These are phyloP conservation scores for Monosporozyma aerobia DNA, from an alignment of 805 yeast species.

Conservation along the genomic window DNA sequence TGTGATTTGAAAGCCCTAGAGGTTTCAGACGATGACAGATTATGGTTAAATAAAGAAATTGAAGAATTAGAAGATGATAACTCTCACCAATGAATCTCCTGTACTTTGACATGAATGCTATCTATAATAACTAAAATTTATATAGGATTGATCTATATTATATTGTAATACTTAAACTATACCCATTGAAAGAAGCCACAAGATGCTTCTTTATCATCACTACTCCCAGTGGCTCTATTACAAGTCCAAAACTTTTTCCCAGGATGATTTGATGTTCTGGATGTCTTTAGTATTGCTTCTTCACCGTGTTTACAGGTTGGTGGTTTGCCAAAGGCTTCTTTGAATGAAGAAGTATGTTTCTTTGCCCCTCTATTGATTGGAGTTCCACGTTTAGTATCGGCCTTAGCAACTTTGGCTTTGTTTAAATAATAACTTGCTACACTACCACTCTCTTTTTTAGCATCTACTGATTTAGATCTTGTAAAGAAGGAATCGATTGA, in stretches of 20 bases:
- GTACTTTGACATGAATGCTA: neutral
- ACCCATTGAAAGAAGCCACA: constrained; percentile 52
- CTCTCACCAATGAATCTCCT: neutral
- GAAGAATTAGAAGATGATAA: constrained; percentile 14
- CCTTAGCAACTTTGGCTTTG: neutral
- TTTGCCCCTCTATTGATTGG: neutral
- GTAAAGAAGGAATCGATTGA: constrained; percentile 9
- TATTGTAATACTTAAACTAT: constrained; percentile 3
- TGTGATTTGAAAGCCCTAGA: constrained; percentile 18
- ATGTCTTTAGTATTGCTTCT: constrained; percentile 38
- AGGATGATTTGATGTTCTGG: constrained; percentile 35
- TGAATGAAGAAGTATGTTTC: constrained; percentile 1
- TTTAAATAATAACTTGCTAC: neutral
- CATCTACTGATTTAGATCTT: neutral
- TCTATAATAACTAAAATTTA: neutral
- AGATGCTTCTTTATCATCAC: constrained; percentile 26
- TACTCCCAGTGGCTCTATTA: constrained; percentile 29
- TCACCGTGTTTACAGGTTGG: constrained; percentile 44
- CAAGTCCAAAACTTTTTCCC: constrained; percentile 53
- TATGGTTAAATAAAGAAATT: constrained; percentile 20
- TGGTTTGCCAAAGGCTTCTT: constrained; percentile 21
- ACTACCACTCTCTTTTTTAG: neutral
- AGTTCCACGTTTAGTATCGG: neutral
- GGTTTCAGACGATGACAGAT: constrained; percentile 18
- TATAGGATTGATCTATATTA: neutral